A percentile compares a stretch with the other conserved stretches of the same genome.
phyloP scores from a whole-genome alignment of 2,329 filamentous ascomycete genomes.

The Arthrinium puccinioides region DNA sequence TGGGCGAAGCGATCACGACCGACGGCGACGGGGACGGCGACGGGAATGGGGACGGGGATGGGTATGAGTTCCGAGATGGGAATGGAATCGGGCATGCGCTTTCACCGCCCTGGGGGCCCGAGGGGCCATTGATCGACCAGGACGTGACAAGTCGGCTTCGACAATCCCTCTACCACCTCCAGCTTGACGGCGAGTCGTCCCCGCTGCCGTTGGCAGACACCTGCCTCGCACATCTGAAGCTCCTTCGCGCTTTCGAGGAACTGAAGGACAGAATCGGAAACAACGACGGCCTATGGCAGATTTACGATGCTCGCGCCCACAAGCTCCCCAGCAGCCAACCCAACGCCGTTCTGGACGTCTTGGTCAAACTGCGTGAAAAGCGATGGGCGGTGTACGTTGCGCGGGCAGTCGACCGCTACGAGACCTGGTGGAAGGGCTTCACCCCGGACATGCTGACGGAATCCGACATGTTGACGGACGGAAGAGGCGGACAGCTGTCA shows the following conservation, averaged over 20 bases:
- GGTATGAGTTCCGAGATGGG: no score
- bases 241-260: conserved; percentile 57
- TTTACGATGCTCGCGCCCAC: conserved; percentile 38
- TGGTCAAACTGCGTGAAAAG: conserved; percentile 56
- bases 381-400: conserved; percentile 62
- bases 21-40: no score
- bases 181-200: not conserved
- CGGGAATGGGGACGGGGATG: no score
- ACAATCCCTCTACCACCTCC: conserved; percentile 1
- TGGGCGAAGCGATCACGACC: no score
- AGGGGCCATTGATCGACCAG: not conserved
- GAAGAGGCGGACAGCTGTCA: conserved; percentile 1
- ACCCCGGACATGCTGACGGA: conserved; percentile 19
- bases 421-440: conserved; percentile 49
- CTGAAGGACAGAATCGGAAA: conserved; percentile 59
- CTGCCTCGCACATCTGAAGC: conserved; percentile 63
- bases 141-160: not conserved
- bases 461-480: conserved; percentile 18
- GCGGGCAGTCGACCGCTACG: conserved; percentile 58
- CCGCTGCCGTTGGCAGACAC: conserved; percentile 28
- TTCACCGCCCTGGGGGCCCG: no score
- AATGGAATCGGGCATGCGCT: no score
- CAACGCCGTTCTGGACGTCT: conserved; percentile 16
- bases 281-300: conserved; percentile 55
- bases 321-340: conserved; percentile 13